Evolutionary conservation across 108 stramenopile species (phyloP), one percentile per base, ranked within the genome.

Genomic region (Pinguiococcus pyrenoidosus): DNA sequence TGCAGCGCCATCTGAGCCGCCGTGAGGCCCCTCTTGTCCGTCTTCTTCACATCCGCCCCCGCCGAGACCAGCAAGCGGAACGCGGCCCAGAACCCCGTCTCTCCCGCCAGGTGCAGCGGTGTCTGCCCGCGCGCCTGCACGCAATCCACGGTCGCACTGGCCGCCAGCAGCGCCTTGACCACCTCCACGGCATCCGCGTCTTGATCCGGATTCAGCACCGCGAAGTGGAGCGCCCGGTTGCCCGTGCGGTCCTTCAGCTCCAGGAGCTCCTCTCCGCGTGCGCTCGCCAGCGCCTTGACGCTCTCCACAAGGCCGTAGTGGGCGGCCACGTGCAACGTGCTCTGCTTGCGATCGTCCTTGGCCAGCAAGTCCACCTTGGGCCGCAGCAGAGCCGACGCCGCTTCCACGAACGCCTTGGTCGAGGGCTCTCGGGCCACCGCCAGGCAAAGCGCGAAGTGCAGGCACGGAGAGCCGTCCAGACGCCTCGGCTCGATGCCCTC

Each of bases 321-420:
- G 6, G 51, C 50, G 17, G 60, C 60, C 21, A 61, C 20, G 43
- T 49, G 48, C 25, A 60, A 43, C 33, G 46, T 32, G 4, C 43
- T 60, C 22, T 45, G 40, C 14, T 32, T 23, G 18, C 60, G 38
- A 37, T 61, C 60, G 51, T 61, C 60, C 51, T 52, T 61, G 23
- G 35, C 42, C 0, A 34, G 29, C 2, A 27, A 27, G 45, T 60
- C 59, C 23, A 25, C 39, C 13, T 34, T 28, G 25, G 38, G 43
- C 23, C 46, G 40, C 44, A 16, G 6, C 3, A n/a, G 12, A 18
- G 27, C 9, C 0, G 24, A 0, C 13, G 17, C 29, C 0, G 45
- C 45, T n/a, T n/a, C n/a, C n/a, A n/a, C n/a, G n/a, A n/a, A n/a
- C n/a, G n/a, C n/a, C n/a, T n/a, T n/a, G n/a, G n/a, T n/a, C n/a